phyloP scores from a whole-genome alignment of 129 eudicot genomes.

The Ambrosia trifida region DNA sequence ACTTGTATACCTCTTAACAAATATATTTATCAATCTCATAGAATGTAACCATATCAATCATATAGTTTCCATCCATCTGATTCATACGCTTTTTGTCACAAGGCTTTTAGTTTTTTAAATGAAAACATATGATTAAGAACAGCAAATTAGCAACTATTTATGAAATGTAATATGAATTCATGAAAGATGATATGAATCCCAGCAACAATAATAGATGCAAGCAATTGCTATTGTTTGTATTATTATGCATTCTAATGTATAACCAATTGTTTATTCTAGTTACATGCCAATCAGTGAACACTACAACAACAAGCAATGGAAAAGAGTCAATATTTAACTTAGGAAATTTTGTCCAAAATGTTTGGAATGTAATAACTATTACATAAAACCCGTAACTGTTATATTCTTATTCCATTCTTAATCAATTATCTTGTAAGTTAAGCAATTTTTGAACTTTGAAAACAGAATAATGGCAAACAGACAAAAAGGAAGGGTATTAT shows the following conservation, averaged over 20 bases:
- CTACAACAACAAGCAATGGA: not conserved
- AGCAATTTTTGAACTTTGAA: not conserved
- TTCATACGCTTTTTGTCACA: not conserved
- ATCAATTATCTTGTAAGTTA: not conserved
- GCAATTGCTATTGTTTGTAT: not conserved
- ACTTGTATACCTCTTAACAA: not conserved
- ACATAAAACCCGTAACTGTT: not conserved
- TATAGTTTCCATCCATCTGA: not conserved
- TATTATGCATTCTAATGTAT: constrained; percentile 5
- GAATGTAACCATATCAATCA: constrained; percentile 1
- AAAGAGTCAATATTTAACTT: not conserved
- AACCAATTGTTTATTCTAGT: not conserved
- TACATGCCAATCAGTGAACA: not conserved
- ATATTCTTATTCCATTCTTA: not conserved
- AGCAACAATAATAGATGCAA: not conserved
- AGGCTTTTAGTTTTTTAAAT: not conserved
- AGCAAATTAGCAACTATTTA: not conserved
- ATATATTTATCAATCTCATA: not conserved
- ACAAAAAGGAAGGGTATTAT: not conserved
- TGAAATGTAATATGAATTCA: not conserved
- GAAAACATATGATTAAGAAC: not conserved
- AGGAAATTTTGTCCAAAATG: not conserved
- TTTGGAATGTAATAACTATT: not conserved
- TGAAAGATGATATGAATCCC: not conserved
- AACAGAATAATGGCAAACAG: not conserved